Conservation (phyloP, 1,284 basidiomycete genomes). For the Ustilago cynodontis region DNA sequence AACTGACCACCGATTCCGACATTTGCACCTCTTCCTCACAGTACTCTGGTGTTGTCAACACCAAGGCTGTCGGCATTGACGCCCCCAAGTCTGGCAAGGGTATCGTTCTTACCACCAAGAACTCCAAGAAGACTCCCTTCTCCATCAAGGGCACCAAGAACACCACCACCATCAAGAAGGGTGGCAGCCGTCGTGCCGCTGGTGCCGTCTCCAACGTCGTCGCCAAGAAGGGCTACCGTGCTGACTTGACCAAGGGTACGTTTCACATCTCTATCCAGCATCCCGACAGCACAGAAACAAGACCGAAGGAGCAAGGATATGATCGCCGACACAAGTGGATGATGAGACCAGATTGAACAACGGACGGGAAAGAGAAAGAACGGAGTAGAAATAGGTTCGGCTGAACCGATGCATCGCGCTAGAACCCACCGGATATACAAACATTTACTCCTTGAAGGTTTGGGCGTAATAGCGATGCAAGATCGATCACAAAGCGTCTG, state of each 20-base stretch:
- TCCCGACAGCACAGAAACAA: neutral
- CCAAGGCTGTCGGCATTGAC: conserved; percentile 66
- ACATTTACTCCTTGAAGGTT: conserved; percentile 58
- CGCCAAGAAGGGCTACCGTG: conserved; percentile 67
- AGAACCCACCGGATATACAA: conserved; percentile 68
- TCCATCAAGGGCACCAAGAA: conserved; percentile 53
- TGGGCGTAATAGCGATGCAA: conserved; percentile 70
- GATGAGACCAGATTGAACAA: neutral
- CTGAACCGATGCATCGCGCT: conserved; percentile 61
- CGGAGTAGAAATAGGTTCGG: neutral
- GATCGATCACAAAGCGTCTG: conserved; percentile 37
- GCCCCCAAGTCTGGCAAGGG: conserved; percentile 57
- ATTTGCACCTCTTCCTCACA: conserved; percentile 17
- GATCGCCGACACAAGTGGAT: neutral
- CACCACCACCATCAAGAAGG: conserved; percentile 53
- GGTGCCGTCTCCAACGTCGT: conserved; percentile 64
- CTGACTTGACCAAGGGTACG: conserved; percentile 66
- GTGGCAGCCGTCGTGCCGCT: conserved; percentile 61
- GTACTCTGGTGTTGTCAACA: conserved; percentile 66
- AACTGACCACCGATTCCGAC: conserved; percentile 20
- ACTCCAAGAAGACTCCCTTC: conserved; percentile 58
- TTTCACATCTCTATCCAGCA: neutral
- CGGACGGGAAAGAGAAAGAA: neutral
- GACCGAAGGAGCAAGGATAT: neutral
- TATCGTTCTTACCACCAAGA: conserved; percentile 64